phyloP scores from a whole-genome alignment of 345 rosid genomes.

The Noccaea bulbosa region DNA sequence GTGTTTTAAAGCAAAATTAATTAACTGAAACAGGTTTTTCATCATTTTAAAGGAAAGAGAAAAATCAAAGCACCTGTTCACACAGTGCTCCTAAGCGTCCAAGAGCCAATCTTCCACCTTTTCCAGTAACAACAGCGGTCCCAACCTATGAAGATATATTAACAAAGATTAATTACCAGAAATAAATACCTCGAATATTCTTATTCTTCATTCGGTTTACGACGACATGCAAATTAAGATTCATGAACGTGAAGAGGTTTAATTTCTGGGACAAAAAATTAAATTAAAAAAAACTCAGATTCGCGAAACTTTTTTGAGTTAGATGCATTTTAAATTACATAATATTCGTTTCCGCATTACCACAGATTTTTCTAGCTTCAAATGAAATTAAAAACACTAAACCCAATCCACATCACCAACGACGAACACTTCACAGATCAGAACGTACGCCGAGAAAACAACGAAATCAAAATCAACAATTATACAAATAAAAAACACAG shows the following conservation, averaged over 20 bases:
- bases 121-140: constrained; percentile 95
- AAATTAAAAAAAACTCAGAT: constrained; percentile 26
- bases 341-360: neutral
- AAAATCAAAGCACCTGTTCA: constrained; percentile 65
- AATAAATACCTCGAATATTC: constrained; percentile 6
- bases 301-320: neutral
- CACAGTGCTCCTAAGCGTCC: constrained; percentile 94
- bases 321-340: constrained; percentile 17
- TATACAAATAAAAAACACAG: neutral
- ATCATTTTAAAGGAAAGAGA: neutral
- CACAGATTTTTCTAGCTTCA: neutral
- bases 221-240: constrained; percentile 39
- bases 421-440: constrained; percentile 39
- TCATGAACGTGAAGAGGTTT: neutral
- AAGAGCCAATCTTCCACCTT: constrained; percentile 90
- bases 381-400: constrained; percentile 14
- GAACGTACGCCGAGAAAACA: constrained; percentile 23
- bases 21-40: neutral
- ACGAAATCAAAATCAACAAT: neutral
- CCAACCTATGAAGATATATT: constrained; percentile 62
- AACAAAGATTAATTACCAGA: constrained; percentile 18
- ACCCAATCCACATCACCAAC: constrained; percentile 11
- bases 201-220: neutral
- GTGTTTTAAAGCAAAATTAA: neutral
- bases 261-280: neutral